Percentiles rank a stretch among this genome's conserved stretches.
phyloP scores from a whole-genome alignment of 495 filamentous ascomycete species.

The Penicillium cinerascens region DNA sequence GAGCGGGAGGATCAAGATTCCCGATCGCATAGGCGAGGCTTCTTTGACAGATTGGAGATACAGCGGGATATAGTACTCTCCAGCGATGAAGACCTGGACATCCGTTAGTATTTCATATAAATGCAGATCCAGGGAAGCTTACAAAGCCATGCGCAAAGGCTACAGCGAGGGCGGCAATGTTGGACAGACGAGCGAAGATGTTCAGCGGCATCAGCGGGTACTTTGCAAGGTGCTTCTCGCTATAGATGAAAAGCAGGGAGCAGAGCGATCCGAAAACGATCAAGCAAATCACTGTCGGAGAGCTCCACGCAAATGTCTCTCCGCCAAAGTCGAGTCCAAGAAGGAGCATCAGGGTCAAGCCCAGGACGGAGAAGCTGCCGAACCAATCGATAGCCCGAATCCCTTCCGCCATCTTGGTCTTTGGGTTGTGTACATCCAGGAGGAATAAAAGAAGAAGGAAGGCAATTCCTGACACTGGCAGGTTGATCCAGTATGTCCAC shows the following conservation, averaged over 20 bases:
- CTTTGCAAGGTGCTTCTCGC: slow-evolving; percentile 67
- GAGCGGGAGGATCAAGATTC: slow-evolving; percentile 51
- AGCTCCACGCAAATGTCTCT: slow-evolving; percentile 66
- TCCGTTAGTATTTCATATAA: not conserved
- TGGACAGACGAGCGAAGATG: slow-evolving; percentile 57
- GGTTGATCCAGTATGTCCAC: slow-evolving; percentile 72
- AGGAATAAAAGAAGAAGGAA: slow-evolving; percentile 57
- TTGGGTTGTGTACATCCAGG: slow-evolving; percentile 58
- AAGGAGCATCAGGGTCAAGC: slow-evolving; percentile 71
- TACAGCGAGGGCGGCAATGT: slow-evolving; percentile 54
- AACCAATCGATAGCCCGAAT: slow-evolving; percentile 76
- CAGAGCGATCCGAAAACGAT: slow-evolving; percentile 68
- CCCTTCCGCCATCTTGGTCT: slow-evolving; percentile 55
- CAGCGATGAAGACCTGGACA: slow-evolving; percentile 44
- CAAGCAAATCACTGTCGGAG: slow-evolving; percentile 70
- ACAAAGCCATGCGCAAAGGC: slow-evolving; percentile 54
- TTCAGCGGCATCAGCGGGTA: slow-evolving; percentile 74
- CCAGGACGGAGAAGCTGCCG: slow-evolving; percentile 65
- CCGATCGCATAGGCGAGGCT: slow-evolving; percentile 50
- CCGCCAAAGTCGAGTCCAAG: slow-evolving; percentile 77
- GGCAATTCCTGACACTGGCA: slow-evolving; percentile 56
- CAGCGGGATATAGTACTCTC: slow-evolving; percentile 57
- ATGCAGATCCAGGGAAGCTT: slow-evolving; percentile 10
- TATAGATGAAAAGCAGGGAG: slow-evolving; percentile 60
- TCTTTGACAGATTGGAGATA: slow-evolving; percentile 54